These are phyloP conservation scores for Xerocomus potaroensis DNA, from an alignment of 768 basidiomycete species.

Conservation along the genomic window DNA sequence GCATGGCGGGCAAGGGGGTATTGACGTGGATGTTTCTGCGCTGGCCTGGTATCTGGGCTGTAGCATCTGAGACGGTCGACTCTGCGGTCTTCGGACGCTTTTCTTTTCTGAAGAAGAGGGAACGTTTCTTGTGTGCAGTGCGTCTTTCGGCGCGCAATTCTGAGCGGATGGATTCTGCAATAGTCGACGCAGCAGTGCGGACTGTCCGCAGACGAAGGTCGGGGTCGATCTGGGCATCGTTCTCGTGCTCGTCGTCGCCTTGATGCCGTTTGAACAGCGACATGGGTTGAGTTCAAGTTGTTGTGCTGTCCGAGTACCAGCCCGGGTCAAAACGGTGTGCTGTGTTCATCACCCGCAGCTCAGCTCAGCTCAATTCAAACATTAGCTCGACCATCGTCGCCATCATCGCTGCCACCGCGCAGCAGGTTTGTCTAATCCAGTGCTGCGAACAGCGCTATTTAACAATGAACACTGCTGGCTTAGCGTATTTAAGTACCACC, in stretches of 20 bases:
- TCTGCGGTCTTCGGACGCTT: constrained; percentile 36
- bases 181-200: constrained; percentile 87
- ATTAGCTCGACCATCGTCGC: no score
- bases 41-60: constrained; percentile 39
- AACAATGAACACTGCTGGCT: no score
- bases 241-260: constrained; percentile 52
- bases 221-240: constrained; percentile 72
- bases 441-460: no score
- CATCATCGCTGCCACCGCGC: no score
- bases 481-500: no score
- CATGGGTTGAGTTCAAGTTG: constrained; percentile 21
- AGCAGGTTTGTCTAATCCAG: no score
- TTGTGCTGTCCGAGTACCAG: constrained; percentile 23
- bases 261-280: constrained; percentile 37
- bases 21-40: constrained; percentile 84
- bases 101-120: constrained; percentile 58
- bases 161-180: constrained; percentile 79
- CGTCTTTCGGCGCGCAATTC: constrained; percentile 67
- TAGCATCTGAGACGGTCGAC: constrained; percentile 25
- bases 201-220: constrained; percentile 85
- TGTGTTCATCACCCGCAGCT: background rate
- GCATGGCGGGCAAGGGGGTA: constrained; percentile 54
- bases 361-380: no score
- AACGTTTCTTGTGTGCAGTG: constrained; percentile 43
- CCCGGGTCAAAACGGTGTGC: background rate